Conservation (phyloP, 2,329 filamentous ascomycete genomes). For the Myotisia sp. region DNA sequence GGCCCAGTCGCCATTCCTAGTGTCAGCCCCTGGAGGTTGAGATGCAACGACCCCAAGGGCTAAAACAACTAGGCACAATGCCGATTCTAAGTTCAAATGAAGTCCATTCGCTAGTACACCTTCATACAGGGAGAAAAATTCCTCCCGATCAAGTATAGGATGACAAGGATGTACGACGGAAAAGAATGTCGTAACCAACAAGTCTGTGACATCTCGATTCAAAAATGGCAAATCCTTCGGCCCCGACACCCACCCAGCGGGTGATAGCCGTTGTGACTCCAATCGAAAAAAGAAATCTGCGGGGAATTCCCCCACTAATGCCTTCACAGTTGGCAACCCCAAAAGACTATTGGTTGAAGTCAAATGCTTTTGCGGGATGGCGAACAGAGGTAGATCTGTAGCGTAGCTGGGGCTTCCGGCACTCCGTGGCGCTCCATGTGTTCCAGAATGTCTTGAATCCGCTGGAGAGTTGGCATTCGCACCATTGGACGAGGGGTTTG, state of each 20-base stretch:
- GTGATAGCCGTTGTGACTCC: conserved; percentile 3
- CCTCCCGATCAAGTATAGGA: conserved; percentile 18
- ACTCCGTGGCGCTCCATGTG: not conserved
- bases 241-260: not conserved
- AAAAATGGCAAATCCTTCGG: not conserved
- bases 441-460: conserved; percentile 6
- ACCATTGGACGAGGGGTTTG: not conserved
- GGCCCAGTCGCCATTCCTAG: conserved; percentile 12
- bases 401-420: conserved; percentile 4
- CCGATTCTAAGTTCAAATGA: conserved; percentile 16
- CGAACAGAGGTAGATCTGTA: conserved; percentile 8
- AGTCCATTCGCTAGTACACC: conserved; percentile 14
- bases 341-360: conserved; percentile 6
- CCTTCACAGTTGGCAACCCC: conserved; percentile 4
- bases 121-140: conserved; percentile 16
- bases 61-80: conserved; percentile 21
- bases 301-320: conserved; percentile 7
- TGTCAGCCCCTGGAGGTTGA: conserved; percentile 10
- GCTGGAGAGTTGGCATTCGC: conserved; percentile 2
- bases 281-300: conserved; percentile 6
- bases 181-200: conserved; percentile 17
- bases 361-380: conserved; percentile 6
- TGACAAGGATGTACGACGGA: conserved; percentile 16
- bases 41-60: conserved; percentile 18
- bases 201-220: conserved; percentile 13